Conservation (phyloP, 768 basidiomycete species). For the Roridomyces roridus region DNA sequence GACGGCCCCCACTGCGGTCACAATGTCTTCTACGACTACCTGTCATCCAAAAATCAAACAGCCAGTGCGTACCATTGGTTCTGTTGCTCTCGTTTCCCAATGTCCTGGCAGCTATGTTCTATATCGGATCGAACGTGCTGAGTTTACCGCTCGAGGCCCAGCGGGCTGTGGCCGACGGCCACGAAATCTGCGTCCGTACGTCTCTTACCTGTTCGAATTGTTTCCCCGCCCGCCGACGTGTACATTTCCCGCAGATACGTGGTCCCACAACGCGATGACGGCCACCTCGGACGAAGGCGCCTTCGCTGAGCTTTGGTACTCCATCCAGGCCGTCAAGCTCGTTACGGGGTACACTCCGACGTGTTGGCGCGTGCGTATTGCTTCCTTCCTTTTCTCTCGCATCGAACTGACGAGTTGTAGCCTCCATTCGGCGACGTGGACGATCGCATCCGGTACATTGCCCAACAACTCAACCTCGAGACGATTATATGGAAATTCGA, state of each 20-base stretch:
- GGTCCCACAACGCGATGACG: slow-evolving; percentile 66
- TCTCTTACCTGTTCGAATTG: slow-evolving; percentile 20
- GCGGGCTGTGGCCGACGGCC: slow-evolving; percentile 56
- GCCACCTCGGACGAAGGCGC: slow-evolving; percentile 64
- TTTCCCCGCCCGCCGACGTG: background rate
- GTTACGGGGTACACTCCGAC: slow-evolving; percentile 62
- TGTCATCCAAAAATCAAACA: slow-evolving; percentile 58
- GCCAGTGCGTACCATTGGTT: slow-evolving; percentile 49
- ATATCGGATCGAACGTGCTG: slow-evolving; percentile 62
- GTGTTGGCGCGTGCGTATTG: slow-evolving; percentile 58
- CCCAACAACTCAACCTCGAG: slow-evolving; percentile 22
- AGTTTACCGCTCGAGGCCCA: slow-evolving; percentile 62
- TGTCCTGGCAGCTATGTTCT: slow-evolving; percentile 57
- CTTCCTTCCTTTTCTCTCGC: background rate
- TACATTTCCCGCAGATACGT: slow-evolving; percentile 43
- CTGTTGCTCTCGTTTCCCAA: too few species aligned
- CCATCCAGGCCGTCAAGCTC: slow-evolving; percentile 62
- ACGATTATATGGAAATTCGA: slow-evolving; percentile 80
- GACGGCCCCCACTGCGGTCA: slow-evolving; percentile 71
- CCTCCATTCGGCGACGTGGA: slow-evolving; percentile 26
- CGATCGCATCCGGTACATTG: slow-evolving; percentile 25
- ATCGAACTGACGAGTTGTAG: slow-evolving; percentile 21
- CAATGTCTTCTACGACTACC: slow-evolving; percentile 64
- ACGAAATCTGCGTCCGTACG: slow-evolving; percentile 67
- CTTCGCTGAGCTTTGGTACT: slow-evolving; percentile 84